Evolutionary conservation across 2,329 filamentous ascomycete species (phyloP).

Genomic region (Phialophora verrucosa): DNA sequence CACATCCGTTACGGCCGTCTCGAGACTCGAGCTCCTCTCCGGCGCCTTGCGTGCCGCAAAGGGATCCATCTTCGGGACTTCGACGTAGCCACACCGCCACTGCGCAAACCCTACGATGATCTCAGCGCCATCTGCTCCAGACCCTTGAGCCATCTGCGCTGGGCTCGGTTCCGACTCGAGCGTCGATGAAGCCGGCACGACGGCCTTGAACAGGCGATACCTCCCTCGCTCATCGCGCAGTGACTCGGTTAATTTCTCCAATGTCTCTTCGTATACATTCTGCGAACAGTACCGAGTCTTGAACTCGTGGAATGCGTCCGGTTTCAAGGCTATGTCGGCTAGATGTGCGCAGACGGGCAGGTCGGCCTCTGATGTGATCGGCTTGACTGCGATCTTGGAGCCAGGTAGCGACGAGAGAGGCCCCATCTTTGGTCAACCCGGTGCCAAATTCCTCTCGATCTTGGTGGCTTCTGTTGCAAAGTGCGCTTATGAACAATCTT

Average conservation of each 20-base stretch:
- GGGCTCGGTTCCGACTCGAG: background rate
- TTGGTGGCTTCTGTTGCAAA: background rate
- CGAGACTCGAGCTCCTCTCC: background rate
- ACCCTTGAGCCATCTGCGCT: background rate
- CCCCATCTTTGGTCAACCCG: background rate
- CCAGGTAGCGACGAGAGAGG: background rate
- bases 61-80: constrained; percentile 31
- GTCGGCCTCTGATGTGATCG: constrained; percentile 30
- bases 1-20: constrained; percentile 12
- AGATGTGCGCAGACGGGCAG: constrained; percentile 29
- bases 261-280: constrained; percentile 24
- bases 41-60: constrained; percentile 20
- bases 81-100: constrained; percentile 32
- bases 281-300: constrained; percentile 19
- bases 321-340: constrained; percentile 24
- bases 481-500: background rate
- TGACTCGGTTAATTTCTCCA: constrained; percentile 27
- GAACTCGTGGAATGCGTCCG: constrained; percentile 30
- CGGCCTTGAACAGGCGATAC: constrained; percentile 32
- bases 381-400: constrained; percentile 23
- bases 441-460: background rate
- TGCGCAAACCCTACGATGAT: constrained; percentile 33
- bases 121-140: constrained; percentile 10
- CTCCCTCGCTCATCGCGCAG: constrained; percentile 19
- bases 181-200: constrained; percentile 9